phyloP scores from a whole-genome alignment of 2,329 filamentous ascomycete species.

The Colletotrichum sp. region DNA sequence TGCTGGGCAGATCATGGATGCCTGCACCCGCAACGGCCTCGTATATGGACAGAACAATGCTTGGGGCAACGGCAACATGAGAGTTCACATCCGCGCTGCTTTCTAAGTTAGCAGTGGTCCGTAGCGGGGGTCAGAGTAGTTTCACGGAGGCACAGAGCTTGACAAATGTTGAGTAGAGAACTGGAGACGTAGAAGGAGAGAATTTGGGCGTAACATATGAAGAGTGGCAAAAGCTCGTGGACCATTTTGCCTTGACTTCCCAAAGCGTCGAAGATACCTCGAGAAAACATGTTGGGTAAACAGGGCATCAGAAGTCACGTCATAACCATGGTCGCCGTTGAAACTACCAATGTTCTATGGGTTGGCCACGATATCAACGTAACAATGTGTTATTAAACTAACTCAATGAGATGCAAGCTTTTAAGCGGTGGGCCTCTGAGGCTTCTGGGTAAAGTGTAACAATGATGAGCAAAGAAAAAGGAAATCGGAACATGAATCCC shows the following conservation, averaged over 20 bases:
- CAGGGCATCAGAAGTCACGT: background rate
- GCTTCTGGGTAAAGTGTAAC: background rate
- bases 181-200: background rate
- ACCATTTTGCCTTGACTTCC: background rate
- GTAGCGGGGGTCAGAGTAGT: background rate
- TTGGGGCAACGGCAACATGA: conserved; percentile 2
- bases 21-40: conserved; percentile 3
- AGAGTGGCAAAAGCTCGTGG: background rate
- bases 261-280: background rate
- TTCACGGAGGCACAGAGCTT: background rate
- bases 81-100: background rate
- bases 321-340: background rate
- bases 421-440: background rate
- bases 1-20: conserved; percentile 2
- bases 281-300: background rate
- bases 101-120: background rate
- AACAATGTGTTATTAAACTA: background rate
- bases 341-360: background rate
- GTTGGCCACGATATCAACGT: background rate
- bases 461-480: background rate
- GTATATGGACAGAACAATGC: conserved; percentile 1
- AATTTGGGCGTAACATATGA: background rate
- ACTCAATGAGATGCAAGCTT: background rate
- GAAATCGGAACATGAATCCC: background rate
- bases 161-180: background rate